Base-by-base conservation (phyloP, 768 basidiomycete species). In the Porpolomopsis calyptriformis region DNA sequence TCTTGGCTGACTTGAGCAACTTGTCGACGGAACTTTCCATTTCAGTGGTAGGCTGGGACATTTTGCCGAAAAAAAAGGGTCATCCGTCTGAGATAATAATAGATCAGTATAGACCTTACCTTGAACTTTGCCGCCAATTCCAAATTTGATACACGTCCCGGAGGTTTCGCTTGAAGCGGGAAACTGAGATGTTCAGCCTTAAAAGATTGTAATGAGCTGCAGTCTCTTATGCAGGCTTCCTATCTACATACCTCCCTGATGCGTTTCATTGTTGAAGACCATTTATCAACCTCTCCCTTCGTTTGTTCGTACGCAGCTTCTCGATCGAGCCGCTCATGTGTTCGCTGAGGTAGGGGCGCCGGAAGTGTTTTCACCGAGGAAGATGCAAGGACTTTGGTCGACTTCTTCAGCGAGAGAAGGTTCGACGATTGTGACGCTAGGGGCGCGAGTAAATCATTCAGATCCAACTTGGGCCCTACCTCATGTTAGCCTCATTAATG, bases 221-320 rank as follows among this genome's bases (percentile, higher is more conserved):
- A 52, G 38, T 36, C 44, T 23, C 12, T 19, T 7, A 26, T 27
- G 29, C 24, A 7, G 7, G 23, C 9, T 6, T 43, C 29, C 7
- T 7, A 14, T 7, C 14, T 14, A 31, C 14, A 7, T 38, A 85
- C 88, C 68, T 97, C 89, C 52, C 83, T 82, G 53, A 99, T 91
- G 18, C 78, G 76, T 61, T 85, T 87, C 84, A 97, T 94, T 2
- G 89, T 87, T 4, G 77, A 80, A 22, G 77, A 77, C 96, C 94
- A 98, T 68, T 94, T 96, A 52, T 86, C 79, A 2, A 94, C 84
- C 61, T 97, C 93, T 51, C 77, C 74, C 59, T 88, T 90, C 3
- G 93, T 97, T 63, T 86, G 76, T 55, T 92, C 91, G 59, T 94
- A 96, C 0, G 94, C 94, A 6, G 92, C 94, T 58, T 91, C 82